phyloP scores from a whole-genome alignment of 495 filamentous ascomycete genomes.

The Recurvomyces mirabilis region DNA sequence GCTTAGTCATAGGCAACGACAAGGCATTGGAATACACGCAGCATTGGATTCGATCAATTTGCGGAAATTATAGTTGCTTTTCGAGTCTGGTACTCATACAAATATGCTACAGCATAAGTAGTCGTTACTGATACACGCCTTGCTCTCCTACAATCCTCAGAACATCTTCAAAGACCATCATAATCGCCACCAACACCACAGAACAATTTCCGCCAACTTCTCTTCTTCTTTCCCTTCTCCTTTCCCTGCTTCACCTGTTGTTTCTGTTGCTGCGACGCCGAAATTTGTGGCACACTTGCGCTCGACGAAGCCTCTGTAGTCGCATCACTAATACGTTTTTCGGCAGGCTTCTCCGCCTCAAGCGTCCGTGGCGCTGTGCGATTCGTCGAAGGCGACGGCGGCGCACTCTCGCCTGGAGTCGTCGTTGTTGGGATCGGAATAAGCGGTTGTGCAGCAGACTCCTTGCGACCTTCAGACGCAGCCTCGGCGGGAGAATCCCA shows the following conservation, averaged over 20 bases:
- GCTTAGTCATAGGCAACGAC: no score
- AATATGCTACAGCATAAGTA: no score
- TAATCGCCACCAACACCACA: conserved; percentile 10
- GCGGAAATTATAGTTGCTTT: no score
- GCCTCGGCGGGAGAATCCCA: conserved; percentile 3
- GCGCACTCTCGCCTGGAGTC: not conserved
- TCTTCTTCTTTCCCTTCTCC: conserved; percentile 4
- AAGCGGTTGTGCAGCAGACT: not conserved
- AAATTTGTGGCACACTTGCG: no score
- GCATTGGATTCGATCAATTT: no score
- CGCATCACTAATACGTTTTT: conserved; percentile 3
- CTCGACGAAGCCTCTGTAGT: not conserved
- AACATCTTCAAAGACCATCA: no score
- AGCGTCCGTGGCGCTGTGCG: not conserved
- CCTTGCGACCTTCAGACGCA: not conserved
- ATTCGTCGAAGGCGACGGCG: not conserved
- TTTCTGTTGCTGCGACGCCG: no score
- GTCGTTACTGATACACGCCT: no score
- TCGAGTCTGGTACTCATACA: no score
- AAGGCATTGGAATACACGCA: no score
- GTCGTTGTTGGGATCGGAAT: not conserved
- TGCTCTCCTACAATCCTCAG: no score
- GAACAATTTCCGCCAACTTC: conserved; percentile 8
- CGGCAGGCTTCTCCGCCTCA: not conserved
- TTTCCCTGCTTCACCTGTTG: no score